Percentiles rank a stretch among this genome's conserved stretches.
Conservation (phyloP, 2,329 filamentous ascomycete species). For the Dactylellina parvicollis region DNA sequence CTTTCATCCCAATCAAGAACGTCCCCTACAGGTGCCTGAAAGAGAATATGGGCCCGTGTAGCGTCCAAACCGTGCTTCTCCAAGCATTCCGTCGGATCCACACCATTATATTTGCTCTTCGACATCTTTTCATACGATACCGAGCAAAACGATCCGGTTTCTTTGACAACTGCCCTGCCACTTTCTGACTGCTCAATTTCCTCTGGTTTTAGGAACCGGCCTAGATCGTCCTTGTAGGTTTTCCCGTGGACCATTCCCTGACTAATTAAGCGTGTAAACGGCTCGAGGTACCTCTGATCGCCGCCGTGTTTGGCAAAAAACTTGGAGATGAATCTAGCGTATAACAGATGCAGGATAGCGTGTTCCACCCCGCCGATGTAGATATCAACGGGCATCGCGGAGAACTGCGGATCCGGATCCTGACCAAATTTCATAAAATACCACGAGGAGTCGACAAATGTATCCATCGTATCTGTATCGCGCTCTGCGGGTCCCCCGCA, state of each 20-base stretch:
- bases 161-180: constrained; percentile 68
- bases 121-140: constrained; percentile 85
- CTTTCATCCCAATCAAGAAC: constrained; percentile 87
- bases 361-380: constrained; percentile 92
- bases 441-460: constrained; percentile 95
- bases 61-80: constrained; percentile 81
- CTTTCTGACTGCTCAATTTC: constrained; percentile 71
- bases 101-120: constrained; percentile 92
- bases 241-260: constrained; percentile 95
- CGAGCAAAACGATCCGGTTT: constrained; percentile 68
- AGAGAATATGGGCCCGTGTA: constrained; percentile 85
- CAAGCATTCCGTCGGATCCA: constrained; percentile 80
- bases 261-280: constrained; percentile 82
- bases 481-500: constrained; percentile 76
- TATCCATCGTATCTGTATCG: constrained; percentile 96
- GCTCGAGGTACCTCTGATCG: constrained; percentile 67
- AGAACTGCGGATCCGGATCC: constrained; percentile 69
- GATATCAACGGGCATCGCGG: constrained; percentile 77
- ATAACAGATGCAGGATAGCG: constrained; percentile 87
- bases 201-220: constrained; percentile 78
- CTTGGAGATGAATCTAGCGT: constrained; percentile 90
- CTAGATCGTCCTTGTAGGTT: constrained; percentile 78
- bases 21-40: constrained; percentile 84
- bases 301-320: constrained; percentile 71
- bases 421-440: constrained; percentile 86